Conservation (phyloP, 371 early-diverging fungal genomes). For the Lichtheimia ornata region DNA sequence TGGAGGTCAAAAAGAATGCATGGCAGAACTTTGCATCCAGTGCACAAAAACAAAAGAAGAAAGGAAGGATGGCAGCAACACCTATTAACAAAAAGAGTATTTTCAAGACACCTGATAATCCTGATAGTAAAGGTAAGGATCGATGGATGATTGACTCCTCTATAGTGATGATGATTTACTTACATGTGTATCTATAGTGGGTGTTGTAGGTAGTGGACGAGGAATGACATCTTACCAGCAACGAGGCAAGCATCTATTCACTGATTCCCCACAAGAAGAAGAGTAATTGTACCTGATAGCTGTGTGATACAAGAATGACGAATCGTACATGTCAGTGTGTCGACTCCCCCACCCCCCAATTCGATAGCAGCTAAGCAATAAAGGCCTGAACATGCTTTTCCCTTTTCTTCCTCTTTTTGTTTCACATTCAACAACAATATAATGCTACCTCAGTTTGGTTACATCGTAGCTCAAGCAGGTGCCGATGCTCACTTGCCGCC, state of each 20-base stretch:
- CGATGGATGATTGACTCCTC: too few species aligned
- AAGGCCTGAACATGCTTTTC: constrained; percentile 1
- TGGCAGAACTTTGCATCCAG: constrained; percentile 80
- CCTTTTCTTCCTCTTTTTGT: constrained; percentile 10
- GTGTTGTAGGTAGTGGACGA: constrained; percentile 70
- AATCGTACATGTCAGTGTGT: too few species aligned
- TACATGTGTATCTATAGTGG: constrained; percentile 38
- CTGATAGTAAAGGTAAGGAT: constrained; percentile 64
- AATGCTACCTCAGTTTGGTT: constrained; percentile 72
- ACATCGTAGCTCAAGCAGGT: constrained; percentile 51
- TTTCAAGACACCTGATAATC: constrained; percentile 70
- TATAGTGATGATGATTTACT: too few species aligned
- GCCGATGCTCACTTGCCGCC: constrained; percentile 33
- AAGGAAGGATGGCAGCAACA: constrained; percentile 25
- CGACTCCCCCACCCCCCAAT: too few species aligned
- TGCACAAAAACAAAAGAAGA: constrained; percentile 51
- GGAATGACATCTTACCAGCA: constrained; percentile 71
- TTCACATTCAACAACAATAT: constrained; percentile 1
- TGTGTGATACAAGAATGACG: background rate
- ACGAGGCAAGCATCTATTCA: constrained; percentile 67
- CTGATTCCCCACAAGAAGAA: constrained; percentile 19
- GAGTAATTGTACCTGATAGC: constrained; percentile 9
- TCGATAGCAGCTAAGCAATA: too few species aligned
- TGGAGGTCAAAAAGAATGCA: constrained; percentile 73
- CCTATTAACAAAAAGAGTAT: constrained; percentile 70